Percentiles rank a stretch among this genome's conserved stretches.
These are phyloP conservation scores for Phaffia rhodozyma DNA, from an alignment of 1,284 basidiomycete species.

Conservation along the genomic window DNA sequence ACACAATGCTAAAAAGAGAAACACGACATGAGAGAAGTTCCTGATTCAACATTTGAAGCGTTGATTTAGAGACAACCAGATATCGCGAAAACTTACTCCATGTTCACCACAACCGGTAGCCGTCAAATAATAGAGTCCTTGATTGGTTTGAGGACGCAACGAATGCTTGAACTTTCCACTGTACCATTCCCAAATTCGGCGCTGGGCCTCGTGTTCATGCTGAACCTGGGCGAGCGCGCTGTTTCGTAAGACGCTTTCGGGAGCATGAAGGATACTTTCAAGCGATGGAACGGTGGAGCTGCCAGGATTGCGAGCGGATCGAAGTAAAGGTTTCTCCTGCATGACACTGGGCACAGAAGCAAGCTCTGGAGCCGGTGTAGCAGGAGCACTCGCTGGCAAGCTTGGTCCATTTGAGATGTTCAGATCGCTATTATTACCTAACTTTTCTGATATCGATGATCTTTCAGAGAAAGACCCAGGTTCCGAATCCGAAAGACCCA, in stretches of 20 bases:
- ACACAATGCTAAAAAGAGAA: not conserved
- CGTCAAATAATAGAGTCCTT: slow-evolving; percentile 51
- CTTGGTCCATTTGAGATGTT: not conserved
- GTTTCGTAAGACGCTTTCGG: slow-evolving; percentile 50
- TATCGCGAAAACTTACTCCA: no score
- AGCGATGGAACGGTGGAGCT: slow-evolving; percentile 23
- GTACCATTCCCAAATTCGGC: slow-evolving; percentile 86
- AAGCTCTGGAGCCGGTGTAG: not conserved
- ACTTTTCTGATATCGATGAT: no score
- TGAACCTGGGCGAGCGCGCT: slow-evolving; percentile 58
- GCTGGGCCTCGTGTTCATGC: slow-evolving; percentile 68
- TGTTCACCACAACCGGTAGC: no score
- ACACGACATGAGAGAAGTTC: not conserved
- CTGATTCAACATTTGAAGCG: not conserved
- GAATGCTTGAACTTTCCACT: slow-evolving; percentile 66
- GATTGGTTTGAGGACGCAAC: slow-evolving; percentile 84
- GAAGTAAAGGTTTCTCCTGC: not conserved
- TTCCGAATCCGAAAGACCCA: no score
- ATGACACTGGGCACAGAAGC: not conserved
- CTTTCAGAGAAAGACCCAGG: no score
- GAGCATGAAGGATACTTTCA: slow-evolving; percentile 23
- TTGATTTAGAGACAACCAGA: no score
- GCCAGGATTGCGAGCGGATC: not conserved
- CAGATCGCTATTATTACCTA: no score
- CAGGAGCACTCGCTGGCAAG: not conserved